Conservation (phyloP, 202 grass and related monocot species). For the Dendrocalamus latiflorus region DNA sequence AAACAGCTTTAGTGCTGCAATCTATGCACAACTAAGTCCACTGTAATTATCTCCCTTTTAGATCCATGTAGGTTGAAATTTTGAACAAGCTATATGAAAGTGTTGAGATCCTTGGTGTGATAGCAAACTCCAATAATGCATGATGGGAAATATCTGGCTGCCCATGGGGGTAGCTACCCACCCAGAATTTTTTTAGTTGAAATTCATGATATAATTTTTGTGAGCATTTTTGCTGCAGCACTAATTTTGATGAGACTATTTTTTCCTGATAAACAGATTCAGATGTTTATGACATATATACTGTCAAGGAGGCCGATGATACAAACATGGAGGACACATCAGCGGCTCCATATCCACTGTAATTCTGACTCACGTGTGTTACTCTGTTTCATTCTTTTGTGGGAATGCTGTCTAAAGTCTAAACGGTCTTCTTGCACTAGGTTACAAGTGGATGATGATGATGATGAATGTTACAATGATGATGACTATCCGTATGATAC, state of each 20-base stretch:
- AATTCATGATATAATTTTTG: not conserved
- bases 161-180: too few species aligned
- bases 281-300: conserved; percentile 95
- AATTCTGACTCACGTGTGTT: conserved; percentile 6
- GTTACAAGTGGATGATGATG: conserved; percentile 54
- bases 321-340: conserved; percentile 35
- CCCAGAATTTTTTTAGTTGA: too few species aligned
- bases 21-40: not conserved
- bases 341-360: conserved; percentile 34
- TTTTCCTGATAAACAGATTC: conserved; percentile 40
- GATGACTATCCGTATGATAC: conserved; percentile 57
- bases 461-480: conserved; percentile 46
- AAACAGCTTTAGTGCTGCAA: not conserved
- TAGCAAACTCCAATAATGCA: not conserved
- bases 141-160: too few species aligned
- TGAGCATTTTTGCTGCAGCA: not conserved
- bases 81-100: not conserved
- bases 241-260: conserved; percentile 3
- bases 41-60: not conserved
- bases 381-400: not conserved
- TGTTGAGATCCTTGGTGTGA: not conserved
- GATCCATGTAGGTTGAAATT: not conserved
- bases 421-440: conserved; percentile 21
- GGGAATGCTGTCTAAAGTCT: not conserved
- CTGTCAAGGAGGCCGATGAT: conserved; percentile 56